Conservation (phyloP, 169 alveolate species). For the Plasmodium ovale region DNA sequence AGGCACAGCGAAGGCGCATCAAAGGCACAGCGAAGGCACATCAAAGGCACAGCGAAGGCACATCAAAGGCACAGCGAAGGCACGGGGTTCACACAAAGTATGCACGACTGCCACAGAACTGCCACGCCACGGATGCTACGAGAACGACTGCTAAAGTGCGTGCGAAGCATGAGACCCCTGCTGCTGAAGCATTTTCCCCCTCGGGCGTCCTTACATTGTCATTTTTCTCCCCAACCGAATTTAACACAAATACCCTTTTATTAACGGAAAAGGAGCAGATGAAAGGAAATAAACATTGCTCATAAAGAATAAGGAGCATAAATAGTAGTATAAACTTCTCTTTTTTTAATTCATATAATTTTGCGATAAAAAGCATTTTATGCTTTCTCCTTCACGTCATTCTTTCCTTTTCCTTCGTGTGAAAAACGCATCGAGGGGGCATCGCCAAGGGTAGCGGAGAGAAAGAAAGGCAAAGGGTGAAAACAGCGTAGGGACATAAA, state of each 20-base stretch:
- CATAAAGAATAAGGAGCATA: background rate
- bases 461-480: background rate
- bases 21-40: too few relatives aligned
- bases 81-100: too few relatives aligned
- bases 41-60: too few relatives aligned
- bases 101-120: too few relatives aligned
- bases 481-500: background rate
- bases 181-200: background rate
- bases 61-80: too few relatives aligned
- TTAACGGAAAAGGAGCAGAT: slow-evolving; percentile 16
- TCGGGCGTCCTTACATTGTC: background rate
- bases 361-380: slow-evolving; percentile 21
- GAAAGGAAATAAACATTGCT: slow-evolving; percentile 4
- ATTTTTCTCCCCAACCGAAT: background rate
- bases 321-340: background rate
- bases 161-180: too few relatives aligned
- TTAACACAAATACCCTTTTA: slow-evolving; percentile 2
- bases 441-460: background rate
- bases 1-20: too few relatives aligned
- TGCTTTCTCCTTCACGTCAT: background rate
- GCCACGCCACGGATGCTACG: too few relatives aligned
- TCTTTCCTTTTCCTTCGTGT: background rate
- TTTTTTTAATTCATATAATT: slow-evolving; percentile 20
- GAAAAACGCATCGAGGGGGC: background rate
- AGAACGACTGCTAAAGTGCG: too few relatives aligned